These are phyloP conservation scores for Raphanus hybrid DNA, from an alignment of 441 rosid species.

Conservation along the genomic window DNA sequence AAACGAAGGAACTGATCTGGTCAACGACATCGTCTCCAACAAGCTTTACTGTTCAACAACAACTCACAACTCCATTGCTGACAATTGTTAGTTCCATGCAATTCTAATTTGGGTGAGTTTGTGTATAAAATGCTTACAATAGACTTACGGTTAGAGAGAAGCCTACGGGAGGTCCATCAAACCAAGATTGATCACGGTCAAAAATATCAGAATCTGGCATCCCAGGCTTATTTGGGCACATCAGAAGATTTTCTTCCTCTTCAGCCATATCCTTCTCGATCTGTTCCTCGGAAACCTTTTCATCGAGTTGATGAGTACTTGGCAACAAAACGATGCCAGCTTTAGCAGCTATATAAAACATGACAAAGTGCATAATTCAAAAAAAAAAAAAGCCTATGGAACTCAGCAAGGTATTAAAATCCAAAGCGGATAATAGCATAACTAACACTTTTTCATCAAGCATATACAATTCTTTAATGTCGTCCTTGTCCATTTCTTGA, in stretches of 20 bases:
- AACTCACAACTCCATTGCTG: no score
- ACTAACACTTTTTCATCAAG: no score
- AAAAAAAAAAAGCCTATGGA: background rate
- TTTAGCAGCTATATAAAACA: constrained; percentile 59
- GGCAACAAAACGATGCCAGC: constrained; percentile 80
- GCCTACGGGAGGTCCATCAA: constrained; percentile 45
- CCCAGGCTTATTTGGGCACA: constrained; percentile 79
- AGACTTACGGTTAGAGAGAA: no score
- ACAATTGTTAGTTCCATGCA: no score
- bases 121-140: no score
- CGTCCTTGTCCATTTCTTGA: no score
- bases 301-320: constrained; percentile 46
- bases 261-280: constrained; percentile 44
- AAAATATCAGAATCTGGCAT: constrained; percentile 60
- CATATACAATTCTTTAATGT: no score
- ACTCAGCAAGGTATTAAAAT: background rate
- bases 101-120: no score
- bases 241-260: constrained; percentile 51
- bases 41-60: no score
- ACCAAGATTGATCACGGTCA: constrained; percentile 86
- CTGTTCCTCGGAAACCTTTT: constrained; percentile 33
- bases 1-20: no score
- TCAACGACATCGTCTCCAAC: no score
- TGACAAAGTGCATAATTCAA: background rate
- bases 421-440: no score